Evolutionary conservation across 129 eudicot species (phyloP).

Genomic region (Daucus carota): DH1_v3.0 NC_030381.2:33252001-33252500

Average conservation of each 20-base stretch:
- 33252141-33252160: constrained; percentile 86
- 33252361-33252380: constrained; percentile 36
- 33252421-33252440: constrained; percentile 91
- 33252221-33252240: constrained; percentile 86
- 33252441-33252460: constrained; percentile 87
- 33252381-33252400: constrained; percentile 86
- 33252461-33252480: constrained; percentile 95
- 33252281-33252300: background rate
- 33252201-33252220: constrained; percentile 76
- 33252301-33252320: background rate
- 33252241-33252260: background rate
- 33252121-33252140: constrained; percentile 67
- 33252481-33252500: constrained; percentile 87
- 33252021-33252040: background rate
- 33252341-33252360: constrained; percentile 1
- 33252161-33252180: constrained; percentile 83
- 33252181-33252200: constrained; percentile 86
- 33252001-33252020: background rate
- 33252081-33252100: constrained; percentile 77
- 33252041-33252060: background rate
- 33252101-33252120: constrained; percentile 63
- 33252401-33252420: constrained; percentile 88
- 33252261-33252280: background rate
- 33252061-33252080: constrained; percentile 32
- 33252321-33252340: background rate